Evolutionary conservation across 768 basidiomycete species (phyloP), one percentile per base, ranked within the genome.

Genomic region (Suillus plorans): DNA sequence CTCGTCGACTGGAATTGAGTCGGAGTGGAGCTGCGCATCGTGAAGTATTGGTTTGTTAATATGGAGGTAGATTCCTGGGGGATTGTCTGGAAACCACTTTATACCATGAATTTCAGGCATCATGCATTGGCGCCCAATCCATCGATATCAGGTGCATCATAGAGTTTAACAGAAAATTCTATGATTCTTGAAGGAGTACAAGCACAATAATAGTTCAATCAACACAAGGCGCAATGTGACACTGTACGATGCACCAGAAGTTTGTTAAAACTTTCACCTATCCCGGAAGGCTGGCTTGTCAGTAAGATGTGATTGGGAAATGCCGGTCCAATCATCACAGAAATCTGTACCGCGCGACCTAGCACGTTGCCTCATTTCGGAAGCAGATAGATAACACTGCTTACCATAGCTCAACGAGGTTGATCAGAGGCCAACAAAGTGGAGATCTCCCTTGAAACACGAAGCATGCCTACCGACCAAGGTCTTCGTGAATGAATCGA

Each of bases 361-460:
- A 42, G 28, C 41, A 25, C 58, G 28, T 59, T 59, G 58, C 25
- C 36, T 59, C 58, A 59, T 59, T 59, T 59, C 58, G 58, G 58
- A 31, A 42, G 39, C 58, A 59, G 58, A 59, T 59, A 41, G 58
- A 59, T 42, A 59, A 42, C 25, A 10, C 28, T 59, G 8, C 18
- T 41, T 16, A 28, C 39, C 16, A 2, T 41, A 10, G 10, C 41
- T 18, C 39, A 59, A 59, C 22, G 22, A 41, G 16, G 58, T 25
- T 28, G 58, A 42, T 59, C 25, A 41, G 18, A 28, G 16, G 28
- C 39, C 39, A 59, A 28, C 5, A 20, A 10, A 59, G 41, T 59
- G 58, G 39, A 28, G 18, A 41, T 25, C 18, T 42, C 14, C 10
- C 41, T 41, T 39, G 37, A 25, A 58, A 25, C 39, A 41, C 5